phyloP scores from a whole-genome alignment of 2,329 filamentous ascomycete species.

The Zalaria sp. region DNA sequence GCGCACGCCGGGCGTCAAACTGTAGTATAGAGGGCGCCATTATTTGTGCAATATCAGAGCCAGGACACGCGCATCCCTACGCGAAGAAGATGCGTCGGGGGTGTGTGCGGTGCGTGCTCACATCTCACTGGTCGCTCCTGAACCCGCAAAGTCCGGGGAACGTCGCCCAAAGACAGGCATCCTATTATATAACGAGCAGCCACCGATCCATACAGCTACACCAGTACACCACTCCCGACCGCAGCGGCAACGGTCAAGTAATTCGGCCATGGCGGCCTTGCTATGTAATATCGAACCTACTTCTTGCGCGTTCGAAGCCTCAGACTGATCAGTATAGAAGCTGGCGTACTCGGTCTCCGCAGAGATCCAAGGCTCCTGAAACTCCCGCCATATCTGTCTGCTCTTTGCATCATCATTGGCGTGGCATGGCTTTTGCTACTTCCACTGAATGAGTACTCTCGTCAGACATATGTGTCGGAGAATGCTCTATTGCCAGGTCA shows the following conservation, averaged over 20 bases:
- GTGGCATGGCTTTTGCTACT: constrained; percentile 82
- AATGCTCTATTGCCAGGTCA: constrained; percentile 92
- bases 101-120: too few species aligned
- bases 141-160: too few species aligned
- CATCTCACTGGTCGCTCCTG: too few species aligned
- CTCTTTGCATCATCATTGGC: constrained; percentile 71
- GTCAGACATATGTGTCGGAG: constrained; percentile 90
- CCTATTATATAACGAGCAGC: too few species aligned
- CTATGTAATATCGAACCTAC: constrained; percentile 3
- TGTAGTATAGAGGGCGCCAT: constrained; percentile 37
- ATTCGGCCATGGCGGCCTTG: constrained; percentile 8
- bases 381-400: constrained; percentile 75
- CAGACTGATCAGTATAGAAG: constrained; percentile 14
- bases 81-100: too few species aligned
- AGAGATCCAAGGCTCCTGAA: constrained; percentile 70
- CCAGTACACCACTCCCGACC: too few species aligned
- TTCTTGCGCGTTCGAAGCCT: background rate
- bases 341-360: constrained; percentile 54
- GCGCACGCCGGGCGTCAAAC: constrained; percentile 59
- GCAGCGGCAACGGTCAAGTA: too few species aligned
- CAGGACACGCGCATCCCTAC: background rate
- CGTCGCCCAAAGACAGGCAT: too few species aligned
- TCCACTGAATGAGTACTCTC: constrained; percentile 79
- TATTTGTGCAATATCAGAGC: background rate
- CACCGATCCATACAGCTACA: too few species aligned